Evolutionary conservation across 768 basidiomycete genomes (phyloP), one percentile per base, ranked within the genome.

Genomic region (Strobilomyces dryophilus): DNA sequence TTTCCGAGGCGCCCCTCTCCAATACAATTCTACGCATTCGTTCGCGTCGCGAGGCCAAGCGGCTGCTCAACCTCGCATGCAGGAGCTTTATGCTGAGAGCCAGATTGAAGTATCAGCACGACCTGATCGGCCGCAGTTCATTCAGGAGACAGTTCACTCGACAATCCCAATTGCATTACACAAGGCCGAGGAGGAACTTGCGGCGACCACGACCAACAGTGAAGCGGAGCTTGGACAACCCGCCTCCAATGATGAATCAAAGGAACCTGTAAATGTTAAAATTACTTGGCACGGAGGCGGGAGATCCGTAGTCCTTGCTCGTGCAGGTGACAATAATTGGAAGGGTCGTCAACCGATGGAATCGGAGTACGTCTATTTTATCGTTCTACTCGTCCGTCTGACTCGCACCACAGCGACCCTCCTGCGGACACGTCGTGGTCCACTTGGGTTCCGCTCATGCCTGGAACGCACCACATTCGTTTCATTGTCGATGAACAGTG

Each of bases 401-500:
- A 72, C 45, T 31, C 27, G 39, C 29, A 49, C 24, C 15, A n/a
- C 43, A 69, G 68, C 39, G 55, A 68, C 39, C 62, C 72, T 4
- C 65, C 69, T 45, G 66, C 64, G 4, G 72, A 73, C 42, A 61
- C 65, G 54, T 66, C 67, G 6, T 77, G 72, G 65, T 68, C 64
- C 35, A 62, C 72, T 5, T 66, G 66, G 60, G 72, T 85, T 26
- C 62, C 75, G 5, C 80, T 98, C 1, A 81, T 83, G 10, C 92
- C 93, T 0, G 95, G 95, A 15, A 93, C 93, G 0, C 93, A 98
- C 65, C 90, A 94, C 58, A 79, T 98, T 66, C 91, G 94, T 53
- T 98, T 97, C 76, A 82, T 98, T 58, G 90, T 98, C 55, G 95
- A 98, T 67, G 90, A 88, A 44, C 80, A 84, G 43, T 92, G 87